Evolutionary conservation across 352 stramenopile genomes (phyloP), one percentile per base, ranked within the genome.

Genomic region (Lagenidium giganteum): DNA sequence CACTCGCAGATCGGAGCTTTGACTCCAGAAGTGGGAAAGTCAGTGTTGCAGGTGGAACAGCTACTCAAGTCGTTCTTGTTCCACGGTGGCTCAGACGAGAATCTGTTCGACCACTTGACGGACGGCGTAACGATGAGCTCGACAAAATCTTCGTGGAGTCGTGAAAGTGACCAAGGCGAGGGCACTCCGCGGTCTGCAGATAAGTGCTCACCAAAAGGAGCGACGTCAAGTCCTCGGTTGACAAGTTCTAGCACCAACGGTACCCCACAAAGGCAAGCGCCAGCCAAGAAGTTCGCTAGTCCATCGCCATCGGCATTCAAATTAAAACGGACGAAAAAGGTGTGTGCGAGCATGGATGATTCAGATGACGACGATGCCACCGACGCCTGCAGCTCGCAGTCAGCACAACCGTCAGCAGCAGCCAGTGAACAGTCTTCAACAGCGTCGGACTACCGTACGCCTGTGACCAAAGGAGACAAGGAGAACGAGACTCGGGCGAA

Each of bases 1-100:
- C 69, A 93, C 38, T 77, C 77, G 14, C 80, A 93, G 27, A 75
- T 93, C 39, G 77, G 72, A 11, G 78, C 77, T 2, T 41, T 93
- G 27, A 88, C 80, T 0, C 56, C 64, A 6, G 80, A 90, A 24
- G 54, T 89, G 5, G 72, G 64, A 2, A 58, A 75, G 13, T 87
- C 80, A 0, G 68, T 85, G 35, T 52, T 90, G 2, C 46, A 83
- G 13, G 64, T 93, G 12, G 80, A 93, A 60, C 62, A 67, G n/a
- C 36, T 81, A 4, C 33, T 90, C 6, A 86, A 83, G 44, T 70
- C 47, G 1, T 52, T 61, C 32, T 24, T 54, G 18, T 26, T 26
- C 14, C 24, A 54, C 18, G 28, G 18, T 8, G 2, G 49, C 34
- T 3, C 31, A 14, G 20, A 17, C 13, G 13, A 48, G 30, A n/a